A percentile compares a stretch with the other conserved stretches of the same genome.
Conservation (phyloP, 2,329 filamentous ascomycete species). For the Chaetomium strumarium region DNA sequence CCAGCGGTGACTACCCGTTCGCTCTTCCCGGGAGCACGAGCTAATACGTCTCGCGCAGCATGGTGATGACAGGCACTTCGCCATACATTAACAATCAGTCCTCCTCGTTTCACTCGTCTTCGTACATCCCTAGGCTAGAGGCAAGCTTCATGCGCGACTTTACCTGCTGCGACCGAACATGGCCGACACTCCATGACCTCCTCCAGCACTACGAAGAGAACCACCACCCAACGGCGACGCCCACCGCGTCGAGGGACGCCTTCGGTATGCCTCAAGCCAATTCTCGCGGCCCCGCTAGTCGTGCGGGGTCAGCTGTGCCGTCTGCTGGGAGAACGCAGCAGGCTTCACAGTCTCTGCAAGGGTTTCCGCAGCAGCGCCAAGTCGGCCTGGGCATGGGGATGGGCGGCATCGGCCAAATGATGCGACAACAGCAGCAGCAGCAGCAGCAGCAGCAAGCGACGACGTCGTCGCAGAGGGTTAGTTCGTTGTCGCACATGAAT, state of each 20-base stretch:
- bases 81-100: constrained; percentile 77
- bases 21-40: neutral
- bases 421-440: constrained; percentile 40
- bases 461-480: constrained; percentile 22
- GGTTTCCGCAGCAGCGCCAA: constrained; percentile 21
- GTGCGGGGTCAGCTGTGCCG: constrained; percentile 22
- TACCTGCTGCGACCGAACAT: constrained; percentile 82
- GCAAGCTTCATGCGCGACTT: constrained; percentile 98
- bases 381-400: constrained; percentile 29
- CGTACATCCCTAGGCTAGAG: constrained; percentile 92
- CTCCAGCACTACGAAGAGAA: constrained; percentile 95
- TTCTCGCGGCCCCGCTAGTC: constrained; percentile 21
- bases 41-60: constrained; percentile 47
- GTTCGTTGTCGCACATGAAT: constrained; percentile 37
- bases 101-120: constrained; percentile 94
- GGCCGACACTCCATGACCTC: constrained; percentile 89
- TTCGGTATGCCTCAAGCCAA: constrained; percentile 19
- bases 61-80: constrained; percentile 95
- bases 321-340: constrained; percentile 17
- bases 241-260: constrained; percentile 33
- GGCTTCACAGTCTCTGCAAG: constrained; percentile 23
- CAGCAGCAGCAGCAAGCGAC: constrained; percentile 35
- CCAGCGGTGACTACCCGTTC: too few relatives aligned
- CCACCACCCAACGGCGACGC: constrained; percentile 63
- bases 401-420: constrained; percentile 36